phyloP scores from a whole-genome alignment of 306 rosid species.

The Ziziphus jujuba region DNA sequence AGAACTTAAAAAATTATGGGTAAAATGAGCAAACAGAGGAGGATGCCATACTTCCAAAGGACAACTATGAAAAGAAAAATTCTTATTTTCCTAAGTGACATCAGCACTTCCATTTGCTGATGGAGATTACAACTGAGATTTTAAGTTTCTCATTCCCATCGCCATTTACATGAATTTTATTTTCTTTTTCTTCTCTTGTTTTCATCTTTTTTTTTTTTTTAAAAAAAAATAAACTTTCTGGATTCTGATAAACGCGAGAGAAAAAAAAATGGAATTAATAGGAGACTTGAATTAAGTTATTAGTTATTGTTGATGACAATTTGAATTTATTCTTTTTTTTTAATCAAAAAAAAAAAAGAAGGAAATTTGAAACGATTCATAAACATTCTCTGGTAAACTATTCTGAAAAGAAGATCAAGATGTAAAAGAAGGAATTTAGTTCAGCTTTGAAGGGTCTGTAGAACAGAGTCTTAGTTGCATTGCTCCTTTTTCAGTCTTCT shows the following conservation, averaged over 20 bases:
- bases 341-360: too few relatives aligned
- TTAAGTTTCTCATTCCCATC: slow-evolving; percentile 11
- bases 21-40: too few relatives aligned
- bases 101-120: too few relatives aligned
- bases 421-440: neutral
- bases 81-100: too few relatives aligned
- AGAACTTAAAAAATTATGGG: too few relatives aligned
- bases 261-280: neutral
- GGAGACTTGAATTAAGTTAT: neutral
- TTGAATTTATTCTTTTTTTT: too few relatives aligned
- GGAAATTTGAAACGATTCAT: neutral
- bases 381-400: neutral
- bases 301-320: too few relatives aligned
- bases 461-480: neutral
- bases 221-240: slow-evolving; percentile 11
- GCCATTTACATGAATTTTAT: slow-evolving; percentile 24
- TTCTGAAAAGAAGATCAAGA: neutral
- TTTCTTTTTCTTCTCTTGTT: neutral
- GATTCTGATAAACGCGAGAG: neutral
- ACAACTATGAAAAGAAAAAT: too few relatives aligned
- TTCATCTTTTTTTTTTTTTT: neutral
- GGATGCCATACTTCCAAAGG: too few relatives aligned
- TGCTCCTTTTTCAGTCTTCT: too few relatives aligned
- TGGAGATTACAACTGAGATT: slow-evolving; percentile 18
- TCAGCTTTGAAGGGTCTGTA: neutral